phyloP scores from a whole-genome alignment of 176 grass and related monocot genomes.

The Coix lacrymajobi region DNA sequence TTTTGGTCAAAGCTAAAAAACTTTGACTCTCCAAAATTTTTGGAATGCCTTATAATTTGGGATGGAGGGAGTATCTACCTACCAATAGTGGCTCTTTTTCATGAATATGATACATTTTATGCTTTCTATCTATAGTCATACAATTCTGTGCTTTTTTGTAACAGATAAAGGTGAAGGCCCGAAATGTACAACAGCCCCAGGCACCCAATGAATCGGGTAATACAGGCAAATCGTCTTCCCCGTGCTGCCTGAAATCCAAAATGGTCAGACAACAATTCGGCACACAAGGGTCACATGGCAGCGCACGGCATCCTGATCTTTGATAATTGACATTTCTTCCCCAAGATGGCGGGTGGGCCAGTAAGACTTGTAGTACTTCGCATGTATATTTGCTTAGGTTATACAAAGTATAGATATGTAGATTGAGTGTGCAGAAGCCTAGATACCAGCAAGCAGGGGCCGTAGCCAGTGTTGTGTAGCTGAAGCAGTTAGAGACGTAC shows the following conservation, averaged over 20 bases:
- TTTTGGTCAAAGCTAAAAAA: too few species aligned
- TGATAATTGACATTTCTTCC: background rate
- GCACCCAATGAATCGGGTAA: background rate
- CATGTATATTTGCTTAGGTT: background rate
- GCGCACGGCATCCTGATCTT: background rate
- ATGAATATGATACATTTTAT: background rate
- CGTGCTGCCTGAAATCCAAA: background rate
- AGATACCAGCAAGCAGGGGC: background rate
- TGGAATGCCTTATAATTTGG: too few species aligned
- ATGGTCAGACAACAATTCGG: background rate
- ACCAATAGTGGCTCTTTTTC: background rate
- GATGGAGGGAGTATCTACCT: too few species aligned
- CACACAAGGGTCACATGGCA: background rate
- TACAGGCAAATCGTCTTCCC: background rate
- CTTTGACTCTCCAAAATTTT: too few species aligned
- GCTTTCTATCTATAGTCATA: background rate
- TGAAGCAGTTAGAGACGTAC: background rate
- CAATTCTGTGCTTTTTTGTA: background rate
- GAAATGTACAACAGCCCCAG: background rate
- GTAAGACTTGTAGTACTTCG: background rate
- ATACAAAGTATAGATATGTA: background rate
- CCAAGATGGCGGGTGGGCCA: background rate
- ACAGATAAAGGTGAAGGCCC: background rate
- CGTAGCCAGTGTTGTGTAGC: background rate
- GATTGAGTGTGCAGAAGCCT: background rate